Percentiles rank a stretch among this genome's conserved stretches.
Evolutionary conservation across 2,329 filamentous ascomycete genomes (phyloP).

Genomic region (Trichoderma sp.): DNA sequence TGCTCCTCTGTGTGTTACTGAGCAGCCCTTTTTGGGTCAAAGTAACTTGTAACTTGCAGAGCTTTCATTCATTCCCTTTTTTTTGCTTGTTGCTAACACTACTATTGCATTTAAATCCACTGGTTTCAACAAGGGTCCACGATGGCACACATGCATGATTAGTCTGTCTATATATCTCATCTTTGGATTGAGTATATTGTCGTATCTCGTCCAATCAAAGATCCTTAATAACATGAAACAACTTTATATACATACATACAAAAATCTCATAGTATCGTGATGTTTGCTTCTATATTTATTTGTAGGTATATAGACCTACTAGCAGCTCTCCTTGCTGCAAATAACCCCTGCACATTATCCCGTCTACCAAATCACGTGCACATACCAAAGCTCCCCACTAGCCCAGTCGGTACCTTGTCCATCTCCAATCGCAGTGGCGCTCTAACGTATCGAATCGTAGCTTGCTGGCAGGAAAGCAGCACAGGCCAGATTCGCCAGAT

Average conservation of each 20-base stretch:
- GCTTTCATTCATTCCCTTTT: background rate
- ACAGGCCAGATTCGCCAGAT: slow-evolving; percentile 19
- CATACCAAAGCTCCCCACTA: background rate
- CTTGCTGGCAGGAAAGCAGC: slow-evolving; percentile 18
- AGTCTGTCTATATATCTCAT: background rate
- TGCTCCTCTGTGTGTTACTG: background rate
- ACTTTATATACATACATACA: background rate
- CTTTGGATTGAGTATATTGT: background rate
- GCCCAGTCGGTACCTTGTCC: background rate
- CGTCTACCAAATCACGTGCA: slow-evolving; percentile 1
- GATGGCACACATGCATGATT: background rate
- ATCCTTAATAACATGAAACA: background rate
- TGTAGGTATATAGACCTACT: too few relatives aligned
- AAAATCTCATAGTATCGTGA: too few relatives aligned
- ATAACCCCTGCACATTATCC: background rate
- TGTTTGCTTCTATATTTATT: background rate
- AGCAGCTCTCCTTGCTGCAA: background rate
- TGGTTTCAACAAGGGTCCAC: background rate
- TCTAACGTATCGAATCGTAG: background rate
- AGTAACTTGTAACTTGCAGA: background rate
- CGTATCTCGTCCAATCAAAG: background rate
- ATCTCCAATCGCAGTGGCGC: slow-evolving; percentile 1
- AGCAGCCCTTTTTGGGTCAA: background rate
- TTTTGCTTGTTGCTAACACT: background rate
- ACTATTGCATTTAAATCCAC: background rate